These are phyloP conservation scores for Hyphopichia khmerensis DNA, from an alignment of 1,139 yeast genomes.

Conservation along the genomic window DNA sequence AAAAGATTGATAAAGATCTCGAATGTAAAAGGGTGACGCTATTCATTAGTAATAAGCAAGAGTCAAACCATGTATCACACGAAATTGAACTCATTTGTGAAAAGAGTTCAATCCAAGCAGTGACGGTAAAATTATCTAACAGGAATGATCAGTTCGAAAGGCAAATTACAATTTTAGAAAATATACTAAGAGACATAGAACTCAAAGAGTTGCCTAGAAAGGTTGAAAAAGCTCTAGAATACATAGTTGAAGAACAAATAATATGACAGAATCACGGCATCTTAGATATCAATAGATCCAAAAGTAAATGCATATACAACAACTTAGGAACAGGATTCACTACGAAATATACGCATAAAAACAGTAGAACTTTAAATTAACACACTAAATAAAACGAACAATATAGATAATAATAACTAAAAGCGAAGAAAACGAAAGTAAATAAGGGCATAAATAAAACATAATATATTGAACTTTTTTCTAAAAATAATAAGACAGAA, in stretches of 20 bases:
- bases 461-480: background rate
- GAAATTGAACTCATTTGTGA: conserved; percentile 21
- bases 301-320: too few relatives aligned
- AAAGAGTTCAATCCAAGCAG: conserved; percentile 14
- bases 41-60: background rate
- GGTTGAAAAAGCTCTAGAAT: conserved; percentile 14
- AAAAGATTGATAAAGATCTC: conserved; percentile 22
- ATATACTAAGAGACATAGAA: conserved; percentile 14
- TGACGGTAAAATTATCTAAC: conserved; percentile 6
- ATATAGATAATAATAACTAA: background rate
- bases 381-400: background rate
- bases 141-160: conserved; percentile 4
- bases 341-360: background rate
- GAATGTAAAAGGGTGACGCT: conserved; percentile 22
- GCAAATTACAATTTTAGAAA: conserved; percentile 12
- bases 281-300: too few relatives aligned
- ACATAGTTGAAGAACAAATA: conserved; percentile 9
- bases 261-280: too few relatives aligned
- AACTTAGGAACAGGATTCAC: too few relatives aligned
- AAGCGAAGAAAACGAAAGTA: background rate
- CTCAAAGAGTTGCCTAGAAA: conserved; percentile 17
- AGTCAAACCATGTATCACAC: conserved; percentile 2
- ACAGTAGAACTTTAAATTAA: background rate
- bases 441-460: background rate
- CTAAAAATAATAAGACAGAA: background rate